Base-by-base conservation (phyloP, 208 protist genomes). In the Leishmania gerbilli region DNA sequence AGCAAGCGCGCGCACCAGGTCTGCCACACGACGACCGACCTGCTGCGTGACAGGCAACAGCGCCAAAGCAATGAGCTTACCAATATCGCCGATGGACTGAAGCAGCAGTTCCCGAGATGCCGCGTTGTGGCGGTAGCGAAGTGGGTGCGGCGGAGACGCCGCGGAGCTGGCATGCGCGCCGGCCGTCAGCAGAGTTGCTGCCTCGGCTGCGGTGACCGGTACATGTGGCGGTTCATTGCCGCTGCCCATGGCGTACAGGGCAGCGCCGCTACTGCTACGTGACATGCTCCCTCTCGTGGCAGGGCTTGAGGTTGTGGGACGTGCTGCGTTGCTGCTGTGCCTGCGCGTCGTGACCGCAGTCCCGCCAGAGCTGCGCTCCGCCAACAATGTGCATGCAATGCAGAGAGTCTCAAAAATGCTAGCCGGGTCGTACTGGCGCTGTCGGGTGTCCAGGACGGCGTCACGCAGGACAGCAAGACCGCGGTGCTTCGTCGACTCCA, bases 81-180 rank as follows among this genome's bases (percentile, higher is more conserved):
- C 87, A 15, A 96, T 56, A 72, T 96, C 89, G n/a, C 83, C 84
- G 55, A 96, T 83, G 37, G 82, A 92, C 80, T 90, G 91, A 31
- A 93, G 79, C 37, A 96, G 80, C 37, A 96, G 69, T 19, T 45
- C 5, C 1, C 90, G 86, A 34, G 81, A 80, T 8, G 80, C 78
- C 69, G 74, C 68, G 64, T 84, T 80, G 27, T 89, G 76, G 24
- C 89, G 78, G 65, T 86, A 82, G 67, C 80, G 74, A 47, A 77
- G 65, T 24, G 71, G 56, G 21, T 81, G 72, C 49, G 67, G 42
- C 47, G 58, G n/a, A 37, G 34, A 51, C 62, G 17, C 34, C 65
- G 68, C 24, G 40, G 8, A 19, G 42, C 21, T 49, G 13, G n/a
- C 51, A 24, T 62, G 71, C 21, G 71, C 34, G 21, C 67, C 67